Evolutionary conservation across 768 basidiomycete species (phyloP).

Genomic region (Leccinum subgranulosum): DNA sequence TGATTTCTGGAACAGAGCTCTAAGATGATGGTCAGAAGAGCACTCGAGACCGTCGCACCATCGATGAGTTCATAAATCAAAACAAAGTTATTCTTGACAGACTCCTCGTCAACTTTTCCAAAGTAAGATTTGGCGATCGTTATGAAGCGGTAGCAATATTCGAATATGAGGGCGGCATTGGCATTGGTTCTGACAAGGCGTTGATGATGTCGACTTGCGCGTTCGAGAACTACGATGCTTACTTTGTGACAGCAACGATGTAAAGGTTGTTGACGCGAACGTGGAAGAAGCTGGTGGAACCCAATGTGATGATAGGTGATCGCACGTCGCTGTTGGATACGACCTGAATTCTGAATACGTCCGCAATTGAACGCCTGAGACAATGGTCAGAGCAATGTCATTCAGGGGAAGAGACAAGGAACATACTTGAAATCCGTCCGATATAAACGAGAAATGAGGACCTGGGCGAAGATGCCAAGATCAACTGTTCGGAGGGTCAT

Average conservation of each 20-base stretch:
- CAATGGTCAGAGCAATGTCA: conserved; percentile 3
- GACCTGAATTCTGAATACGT: conserved; percentile 98
- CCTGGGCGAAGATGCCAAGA: conserved; percentile 41
- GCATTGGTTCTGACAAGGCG: conserved; percentile 75
- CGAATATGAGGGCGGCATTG: conserved; percentile 96
- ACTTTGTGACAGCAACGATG: conserved; percentile 96
- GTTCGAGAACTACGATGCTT: conserved; percentile 21
- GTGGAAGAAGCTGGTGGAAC: conserved; percentile 98
- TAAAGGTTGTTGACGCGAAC: conserved; percentile 95
- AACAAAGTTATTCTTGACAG: conserved; percentile 99
- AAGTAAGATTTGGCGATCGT: conserved; percentile 94
- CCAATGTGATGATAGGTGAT: conserved; percentile 95
- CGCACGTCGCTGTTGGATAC: conserved; percentile 96
- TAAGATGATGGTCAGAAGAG: conserved; percentile 5
- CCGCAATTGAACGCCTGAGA: conserved; percentile 87
- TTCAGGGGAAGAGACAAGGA: conserved; percentile 9
- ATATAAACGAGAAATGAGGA: conserved; percentile 94
- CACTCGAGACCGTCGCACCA: conserved; percentile 47
- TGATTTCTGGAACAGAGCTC: conserved; percentile 65
- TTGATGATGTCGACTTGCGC: background rate
- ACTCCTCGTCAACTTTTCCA: conserved; percentile 96
- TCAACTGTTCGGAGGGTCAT: background rate
- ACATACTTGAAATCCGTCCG: conserved; percentile 94
- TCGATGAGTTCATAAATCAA: conserved; percentile 98
- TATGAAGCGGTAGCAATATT: conserved; percentile 96